Conservation (phyloP, 2,329 filamentous ascomycete species). For the Chalaropsis thielavioides region DNA sequence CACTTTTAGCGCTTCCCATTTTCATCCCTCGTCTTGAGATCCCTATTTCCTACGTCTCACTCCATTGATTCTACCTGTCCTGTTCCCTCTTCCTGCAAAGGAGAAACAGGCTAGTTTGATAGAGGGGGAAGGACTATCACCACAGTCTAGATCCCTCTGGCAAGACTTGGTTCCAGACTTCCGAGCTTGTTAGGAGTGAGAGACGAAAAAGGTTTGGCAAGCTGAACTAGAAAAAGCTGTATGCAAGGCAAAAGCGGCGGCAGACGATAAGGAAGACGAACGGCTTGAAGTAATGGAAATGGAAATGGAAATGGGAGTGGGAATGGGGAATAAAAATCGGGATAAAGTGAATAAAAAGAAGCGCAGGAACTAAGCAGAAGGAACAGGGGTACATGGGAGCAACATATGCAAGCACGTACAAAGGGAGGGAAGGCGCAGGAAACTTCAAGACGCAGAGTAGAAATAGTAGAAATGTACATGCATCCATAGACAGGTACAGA, state of each 20-base stretch:
- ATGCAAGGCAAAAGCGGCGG: neutral
- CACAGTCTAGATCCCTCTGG: neutral
- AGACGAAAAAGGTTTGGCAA: too few species aligned
- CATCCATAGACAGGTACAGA: neutral
- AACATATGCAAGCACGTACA: neutral
- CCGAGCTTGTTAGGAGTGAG: neutral
- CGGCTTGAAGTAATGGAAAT: neutral
- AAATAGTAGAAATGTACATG: neutral
- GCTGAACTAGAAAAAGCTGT: neutral
- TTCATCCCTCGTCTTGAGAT: neutral
- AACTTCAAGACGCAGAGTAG: neutral
- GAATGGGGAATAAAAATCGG: neutral
- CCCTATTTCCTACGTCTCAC: neutral
- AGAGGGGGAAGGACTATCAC: neutral
- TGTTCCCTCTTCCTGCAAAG: neutral
- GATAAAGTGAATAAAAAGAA: neutral
- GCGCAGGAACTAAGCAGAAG: constrained; percentile 2
- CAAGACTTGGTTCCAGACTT: neutral
- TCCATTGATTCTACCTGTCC: neutral
- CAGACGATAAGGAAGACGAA: neutral
- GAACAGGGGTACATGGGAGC: neutral
- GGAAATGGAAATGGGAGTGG: too few species aligned
- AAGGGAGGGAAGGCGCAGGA: neutral
- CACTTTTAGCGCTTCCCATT: neutral
- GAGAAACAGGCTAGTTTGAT: neutral